These are phyloP conservation scores for Chloris gayana DNA, from an alignment of 176 grass and related monocot species.

Conservation along the genomic window DNA sequence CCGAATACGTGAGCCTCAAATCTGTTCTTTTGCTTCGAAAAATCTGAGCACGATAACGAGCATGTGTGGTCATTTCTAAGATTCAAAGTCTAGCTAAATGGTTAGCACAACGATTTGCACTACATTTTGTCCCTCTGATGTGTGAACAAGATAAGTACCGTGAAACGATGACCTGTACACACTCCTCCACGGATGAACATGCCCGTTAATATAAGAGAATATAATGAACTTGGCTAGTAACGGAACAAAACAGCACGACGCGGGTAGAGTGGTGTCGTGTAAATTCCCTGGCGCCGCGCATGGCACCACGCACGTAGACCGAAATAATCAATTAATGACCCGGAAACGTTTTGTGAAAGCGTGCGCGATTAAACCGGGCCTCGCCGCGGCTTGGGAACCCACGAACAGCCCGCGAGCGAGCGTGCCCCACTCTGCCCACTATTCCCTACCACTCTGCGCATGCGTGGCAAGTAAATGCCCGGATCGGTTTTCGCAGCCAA, in stretches of 20 bases:
- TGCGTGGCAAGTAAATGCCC: background rate
- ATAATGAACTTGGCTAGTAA: background rate
- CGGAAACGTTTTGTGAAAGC: background rate
- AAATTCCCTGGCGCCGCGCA: background rate
- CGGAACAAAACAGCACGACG: background rate
- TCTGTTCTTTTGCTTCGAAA: no score
- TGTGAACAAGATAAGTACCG: background rate
- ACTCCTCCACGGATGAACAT: background rate
- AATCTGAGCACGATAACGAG: no score
- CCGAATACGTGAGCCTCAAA: no score
- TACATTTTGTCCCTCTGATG: background rate
- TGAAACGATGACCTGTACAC: background rate
- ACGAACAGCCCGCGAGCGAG: background rate
- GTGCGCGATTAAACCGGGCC: background rate
- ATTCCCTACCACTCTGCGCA: background rate
- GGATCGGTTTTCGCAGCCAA: conserved; percentile 25
- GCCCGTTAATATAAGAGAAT: background rate
- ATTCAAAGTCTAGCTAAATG: no score
- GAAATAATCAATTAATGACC: background rate
- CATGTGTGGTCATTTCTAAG: no score
- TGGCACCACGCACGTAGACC: background rate
- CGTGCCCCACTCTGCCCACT: background rate
- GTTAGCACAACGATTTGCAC: no score
- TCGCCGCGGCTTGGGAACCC: background rate
- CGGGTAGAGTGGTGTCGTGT: background rate